These are phyloP conservation scores for Talaromyces wortmannii DNA, from an alignment of 495 filamentous ascomycete species.

Conservation along the genomic window DNA sequence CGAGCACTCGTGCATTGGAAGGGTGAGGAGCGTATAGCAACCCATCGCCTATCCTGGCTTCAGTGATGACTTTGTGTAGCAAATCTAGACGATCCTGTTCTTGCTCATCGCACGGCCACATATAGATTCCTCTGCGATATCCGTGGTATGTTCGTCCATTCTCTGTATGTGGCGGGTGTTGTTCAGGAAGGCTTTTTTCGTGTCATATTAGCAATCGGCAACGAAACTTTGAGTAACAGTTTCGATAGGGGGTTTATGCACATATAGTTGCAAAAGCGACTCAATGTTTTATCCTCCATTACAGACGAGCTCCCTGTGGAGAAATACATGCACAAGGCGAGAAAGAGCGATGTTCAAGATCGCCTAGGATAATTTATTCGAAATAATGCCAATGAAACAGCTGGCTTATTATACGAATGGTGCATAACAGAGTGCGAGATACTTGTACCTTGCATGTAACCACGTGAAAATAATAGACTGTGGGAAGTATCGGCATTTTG, in stretches of 20 bases:
- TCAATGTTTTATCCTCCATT: background rate
- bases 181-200: constrained; percentile 22
- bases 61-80: constrained; percentile 65
- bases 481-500: constrained; percentile 1
- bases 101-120: constrained; percentile 47
- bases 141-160: constrained; percentile 42
- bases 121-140: constrained; percentile 39
- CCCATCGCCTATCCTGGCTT: constrained; percentile 51
- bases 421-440: background rate
- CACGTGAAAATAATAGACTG: background rate
- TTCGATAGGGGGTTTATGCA: background rate
- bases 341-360: background rate
- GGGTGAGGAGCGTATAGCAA: constrained; percentile 46
- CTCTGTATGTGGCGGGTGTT: constrained; percentile 26
- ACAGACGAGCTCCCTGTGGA: background rate
- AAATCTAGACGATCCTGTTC: constrained; percentile 75
- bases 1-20: constrained; percentile 53
- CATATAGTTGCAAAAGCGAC: background rate
- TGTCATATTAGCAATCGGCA: background rate
- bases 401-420: constrained; percentile 1
- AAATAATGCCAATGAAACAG: background rate
- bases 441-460: background rate
- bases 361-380: background rate
- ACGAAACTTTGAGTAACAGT: background rate
- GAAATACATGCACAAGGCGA: background rate